phyloP scores from a whole-genome alignment of 768 basidiomycete genomes.

The Suillus variegatus region DNA sequence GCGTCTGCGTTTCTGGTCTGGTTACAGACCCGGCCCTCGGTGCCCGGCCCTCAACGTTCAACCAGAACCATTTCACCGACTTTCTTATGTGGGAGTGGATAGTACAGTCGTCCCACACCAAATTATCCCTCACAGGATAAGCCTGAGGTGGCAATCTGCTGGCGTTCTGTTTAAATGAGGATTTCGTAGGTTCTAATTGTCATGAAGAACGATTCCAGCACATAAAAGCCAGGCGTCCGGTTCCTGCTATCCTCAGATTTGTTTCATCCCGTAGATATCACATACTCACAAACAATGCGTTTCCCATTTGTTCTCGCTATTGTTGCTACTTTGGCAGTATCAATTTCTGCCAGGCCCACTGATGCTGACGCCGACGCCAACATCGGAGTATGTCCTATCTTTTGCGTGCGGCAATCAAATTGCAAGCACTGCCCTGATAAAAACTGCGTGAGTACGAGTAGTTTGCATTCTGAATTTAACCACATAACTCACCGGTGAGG shows the following conservation, averaged over 20 bases:
- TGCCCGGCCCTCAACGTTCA: too few relatives aligned
- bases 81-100: background rate
- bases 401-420: background rate
- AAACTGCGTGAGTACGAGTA: background rate
- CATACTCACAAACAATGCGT: background rate
- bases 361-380: background rate
- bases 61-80: background rate
- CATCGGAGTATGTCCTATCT: background rate
- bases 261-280: background rate
- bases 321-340: background rate
- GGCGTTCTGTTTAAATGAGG: background rate
- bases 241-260: background rate
- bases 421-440: background rate
- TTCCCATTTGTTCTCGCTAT: background rate
- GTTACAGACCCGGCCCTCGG: too few relatives aligned
- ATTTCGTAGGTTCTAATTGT: background rate
- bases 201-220: background rate
- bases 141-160: background rate
- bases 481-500: background rate
- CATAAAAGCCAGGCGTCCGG: background rate
- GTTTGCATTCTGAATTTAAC: background rate
- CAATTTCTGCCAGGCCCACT: background rate
- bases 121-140: background rate
- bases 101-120: background rate
- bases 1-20: too few relatives aligned